Percentiles rank a stretch among this genome's conserved stretches.
Conservation (phyloP, 1,284 basidiomycete genomes). For the Apiotrichum mycotoxinovorans region DNA sequence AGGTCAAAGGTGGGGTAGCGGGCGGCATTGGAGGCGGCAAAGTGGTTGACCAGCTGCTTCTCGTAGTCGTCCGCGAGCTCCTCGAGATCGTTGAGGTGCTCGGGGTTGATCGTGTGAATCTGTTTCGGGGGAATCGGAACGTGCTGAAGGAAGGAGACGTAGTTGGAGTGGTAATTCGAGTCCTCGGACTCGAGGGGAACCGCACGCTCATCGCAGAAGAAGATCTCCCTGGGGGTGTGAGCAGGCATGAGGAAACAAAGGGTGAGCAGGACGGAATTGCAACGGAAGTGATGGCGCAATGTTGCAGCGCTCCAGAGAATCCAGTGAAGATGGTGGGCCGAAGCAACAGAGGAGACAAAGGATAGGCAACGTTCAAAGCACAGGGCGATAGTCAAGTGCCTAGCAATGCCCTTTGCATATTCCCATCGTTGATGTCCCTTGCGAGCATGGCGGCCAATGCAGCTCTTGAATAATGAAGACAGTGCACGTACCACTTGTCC, state of each 20-base stretch:
- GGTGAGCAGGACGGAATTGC: neutral
- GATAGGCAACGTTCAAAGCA: no score
- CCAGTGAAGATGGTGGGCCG: no score
- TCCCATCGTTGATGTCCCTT: no score
- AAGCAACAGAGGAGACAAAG: no score
- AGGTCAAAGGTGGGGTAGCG: conserved; percentile 94
- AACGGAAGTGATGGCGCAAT: neutral
- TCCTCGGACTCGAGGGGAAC: conserved; percentile 91
- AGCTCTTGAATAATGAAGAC: neutral
- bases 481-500: conserved; percentile 54
- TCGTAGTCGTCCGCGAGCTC: conserved; percentile 91
- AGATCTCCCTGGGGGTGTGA: conserved; percentile 73
- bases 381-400: no score
- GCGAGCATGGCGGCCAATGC: no score
- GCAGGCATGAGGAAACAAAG: neutral
- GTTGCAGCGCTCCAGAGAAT: no score
- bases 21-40: conserved; percentile 82
- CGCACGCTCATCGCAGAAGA: conserved; percentile 94
- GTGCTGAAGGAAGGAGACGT: conserved; percentile 74
- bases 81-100: conserved; percentile 65
- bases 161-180: conserved; percentile 85
- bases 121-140: conserved; percentile 69
- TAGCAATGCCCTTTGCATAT: no score
- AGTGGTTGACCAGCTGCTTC: conserved; percentile 82
- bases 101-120: conserved; percentile 83